Percentiles rank a stretch among this genome's conserved stretches.
These are phyloP conservation scores for Aureobasidium mangrovei DNA, from an alignment of 2,329 filamentous ascomycete species.

Conservation along the genomic window DNA sequence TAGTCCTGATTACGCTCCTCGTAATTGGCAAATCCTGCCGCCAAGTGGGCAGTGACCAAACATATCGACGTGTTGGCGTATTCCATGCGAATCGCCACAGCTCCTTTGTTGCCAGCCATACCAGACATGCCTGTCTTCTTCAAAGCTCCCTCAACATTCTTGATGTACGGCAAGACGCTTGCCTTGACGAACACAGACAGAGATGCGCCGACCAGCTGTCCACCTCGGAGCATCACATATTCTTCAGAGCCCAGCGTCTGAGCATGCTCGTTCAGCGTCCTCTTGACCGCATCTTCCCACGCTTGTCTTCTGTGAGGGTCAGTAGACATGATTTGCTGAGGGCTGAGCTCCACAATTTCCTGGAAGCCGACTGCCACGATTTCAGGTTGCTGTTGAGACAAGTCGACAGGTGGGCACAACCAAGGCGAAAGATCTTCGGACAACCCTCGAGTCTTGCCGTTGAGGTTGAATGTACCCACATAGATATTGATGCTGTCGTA, in stretches of 20 bases:
- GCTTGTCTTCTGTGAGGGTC: conserved; percentile 75
- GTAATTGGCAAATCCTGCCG: conserved; percentile 92
- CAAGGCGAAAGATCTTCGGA: conserved; percentile 74
- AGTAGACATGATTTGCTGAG: conserved; percentile 98
- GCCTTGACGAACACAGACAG: conserved; percentile 84
- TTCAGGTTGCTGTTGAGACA: conserved; percentile 58
- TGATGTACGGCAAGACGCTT: conserved; percentile 69
- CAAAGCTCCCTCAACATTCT: conserved; percentile 91
- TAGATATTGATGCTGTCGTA: conserved; percentile 67
- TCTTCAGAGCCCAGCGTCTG: conserved; percentile 57
- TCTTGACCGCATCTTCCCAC: conserved; percentile 78
- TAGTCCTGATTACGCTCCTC: conserved; percentile 94
- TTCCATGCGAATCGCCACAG: conserved; percentile 91
- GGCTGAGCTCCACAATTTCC: conserved; percentile 95
- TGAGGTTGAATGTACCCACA: conserved; percentile 89
- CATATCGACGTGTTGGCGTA: conserved; percentile 89
- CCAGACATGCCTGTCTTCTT: conserved; percentile 94
- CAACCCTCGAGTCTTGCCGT: conserved; percentile 72
- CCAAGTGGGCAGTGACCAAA: conserved; percentile 92
- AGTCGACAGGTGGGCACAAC: conserved; percentile 61
- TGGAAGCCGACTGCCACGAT: conserved; percentile 91
- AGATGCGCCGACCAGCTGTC: conserved; percentile 88
- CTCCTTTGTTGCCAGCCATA: conserved; percentile 96
- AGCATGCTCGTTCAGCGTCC: conserved; percentile 65
- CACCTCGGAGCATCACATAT: conserved; percentile 83